Evolutionary conservation across 2,329 filamentous ascomycete species (phyloP), one percentile per base, ranked within the genome.

Genomic region (Monilinia laxa): DNA sequence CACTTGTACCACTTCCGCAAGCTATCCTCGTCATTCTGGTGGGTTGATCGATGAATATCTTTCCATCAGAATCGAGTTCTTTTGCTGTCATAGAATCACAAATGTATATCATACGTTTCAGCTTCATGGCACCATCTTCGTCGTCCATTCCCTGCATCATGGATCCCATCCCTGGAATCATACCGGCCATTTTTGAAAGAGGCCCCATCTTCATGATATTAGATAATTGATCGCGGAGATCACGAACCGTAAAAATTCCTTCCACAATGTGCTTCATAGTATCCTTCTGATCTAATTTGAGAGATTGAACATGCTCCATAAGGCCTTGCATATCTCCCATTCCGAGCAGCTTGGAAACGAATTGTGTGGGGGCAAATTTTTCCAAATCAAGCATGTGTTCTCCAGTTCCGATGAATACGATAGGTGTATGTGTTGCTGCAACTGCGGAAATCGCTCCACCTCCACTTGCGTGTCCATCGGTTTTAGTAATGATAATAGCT

Each of bases 181-280:
- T 99, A 74, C 93, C 93, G 0, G 94, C 96, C 87, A 99, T 96
- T 78, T 99, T 98, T 23, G 91, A 96, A 1, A 99, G 81, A 0
- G 95, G 95, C 0, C 95, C 95, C 95, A 99, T 98, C 81, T 99
- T 99, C 93, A 98, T 97, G 76, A 99, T 97, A 75, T 98, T 98
- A 67, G 90, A 90, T 16, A 99, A 87, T 77, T 99, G 96, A 77
- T 99, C 95, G 25, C 95, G 88, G 72, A 99, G 84, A 77, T 99
- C 95, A 65, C 95, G 90, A 45, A 99, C 86, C 0, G 95, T 97
- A 79, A 98, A 99, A 70, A 97, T 93, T 66, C 95, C 95, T 75
- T 97, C 94, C 9, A 92, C 90, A 71, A 99, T 96, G 81, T 99
- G 94, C 82, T 99, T 99, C 84, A 99, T 97, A 4, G 95, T 98